Percentiles rank a stretch among this genome's conserved stretches.
phyloP scores from a whole-genome alignment of 2,329 filamentous ascomycete species.

The Hypoxylon sp. region DNA sequence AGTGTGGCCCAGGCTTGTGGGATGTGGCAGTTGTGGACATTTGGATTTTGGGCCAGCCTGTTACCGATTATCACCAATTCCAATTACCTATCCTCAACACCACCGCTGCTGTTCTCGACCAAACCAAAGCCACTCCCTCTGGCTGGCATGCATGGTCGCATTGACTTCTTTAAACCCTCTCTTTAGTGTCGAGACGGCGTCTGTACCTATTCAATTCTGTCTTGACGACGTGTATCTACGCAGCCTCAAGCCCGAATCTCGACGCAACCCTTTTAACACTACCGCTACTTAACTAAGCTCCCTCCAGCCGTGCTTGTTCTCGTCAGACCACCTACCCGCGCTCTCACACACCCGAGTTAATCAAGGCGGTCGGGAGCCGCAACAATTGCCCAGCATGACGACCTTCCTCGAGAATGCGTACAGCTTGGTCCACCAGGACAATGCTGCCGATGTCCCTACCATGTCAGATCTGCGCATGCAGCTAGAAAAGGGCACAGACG shows the following conservation, averaged over 20 bases:
- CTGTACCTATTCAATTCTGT: constrained; percentile 29
- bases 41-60: constrained; percentile 42
- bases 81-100: constrained; percentile 20
- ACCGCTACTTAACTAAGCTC: constrained; percentile 14
- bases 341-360: constrained; percentile 30
- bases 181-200: constrained; percentile 42
- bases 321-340: constrained; percentile 10
- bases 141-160: constrained; percentile 52
- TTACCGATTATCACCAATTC: constrained; percentile 22
- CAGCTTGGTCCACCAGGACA: constrained; percentile 98
- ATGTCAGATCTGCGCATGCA: constrained; percentile 93
- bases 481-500: constrained; percentile 93
- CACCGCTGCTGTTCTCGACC: constrained; percentile 22
- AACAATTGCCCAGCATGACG: constrained; percentile 76
- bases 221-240: constrained; percentile 25
- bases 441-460: constrained; percentile 90
- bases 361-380: constrained; percentile 52
- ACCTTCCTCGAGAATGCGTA: constrained; percentile 95
- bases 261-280: constrained; percentile 27
- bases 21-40: constrained; percentile 35
- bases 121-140: constrained; percentile 29
- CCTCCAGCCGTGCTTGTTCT: constrained; percentile 1
- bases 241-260: constrained; percentile 23
- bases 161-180: constrained; percentile 43
- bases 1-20: constrained; percentile 10